Conservation (phyloP, 1,284 basidiomycete genomes). For the Bondarzewia mesenterica region DNA sequence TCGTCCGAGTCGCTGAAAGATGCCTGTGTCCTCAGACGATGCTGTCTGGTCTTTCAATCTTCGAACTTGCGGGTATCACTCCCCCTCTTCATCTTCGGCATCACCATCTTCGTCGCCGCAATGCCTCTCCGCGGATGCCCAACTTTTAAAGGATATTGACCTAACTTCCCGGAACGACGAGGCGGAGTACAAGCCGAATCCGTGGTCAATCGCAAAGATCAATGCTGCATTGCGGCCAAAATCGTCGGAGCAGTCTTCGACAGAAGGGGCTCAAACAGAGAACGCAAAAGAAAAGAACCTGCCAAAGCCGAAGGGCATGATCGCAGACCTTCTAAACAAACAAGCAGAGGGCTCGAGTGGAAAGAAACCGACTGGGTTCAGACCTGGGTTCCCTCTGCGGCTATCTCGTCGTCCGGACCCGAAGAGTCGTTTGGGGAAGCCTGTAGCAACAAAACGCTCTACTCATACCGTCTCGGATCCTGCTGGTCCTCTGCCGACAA, state of each 20-base stretch:
- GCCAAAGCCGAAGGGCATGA: slow-evolving; percentile 13
- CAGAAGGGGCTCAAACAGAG: background rate
- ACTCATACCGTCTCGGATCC: background rate
- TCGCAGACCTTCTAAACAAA: slow-evolving; percentile 19
- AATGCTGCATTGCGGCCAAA: slow-evolving; percentile 49
- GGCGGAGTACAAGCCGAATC: slow-evolving; percentile 59
- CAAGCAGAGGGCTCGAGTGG: slow-evolving; percentile 11
- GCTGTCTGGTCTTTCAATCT: background rate
- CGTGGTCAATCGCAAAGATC: slow-evolving; percentile 68
- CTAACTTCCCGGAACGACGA: slow-evolving; percentile 47
- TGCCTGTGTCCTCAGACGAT: background rate
- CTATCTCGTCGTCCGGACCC: too few species aligned
- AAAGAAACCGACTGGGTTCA: slow-evolving; percentile 3
- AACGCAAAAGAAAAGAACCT: slow-evolving; percentile 1
- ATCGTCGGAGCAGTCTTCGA: background rate
- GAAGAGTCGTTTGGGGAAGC: too few species aligned
- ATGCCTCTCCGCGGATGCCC: slow-evolving; percentile 18
- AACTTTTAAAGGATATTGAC: slow-evolving; percentile 46
- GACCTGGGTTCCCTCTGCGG: slow-evolving; percentile 3
- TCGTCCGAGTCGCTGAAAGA: too few species aligned
- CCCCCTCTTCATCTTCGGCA: background rate
- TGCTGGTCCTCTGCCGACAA: background rate
- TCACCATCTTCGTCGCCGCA: background rate
- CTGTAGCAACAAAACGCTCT: too few species aligned
- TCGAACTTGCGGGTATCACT: background rate